Evolutionary conservation across 768 basidiomycete genomes (phyloP).

Genomic region (Lactifluus piperatus): DNA sequence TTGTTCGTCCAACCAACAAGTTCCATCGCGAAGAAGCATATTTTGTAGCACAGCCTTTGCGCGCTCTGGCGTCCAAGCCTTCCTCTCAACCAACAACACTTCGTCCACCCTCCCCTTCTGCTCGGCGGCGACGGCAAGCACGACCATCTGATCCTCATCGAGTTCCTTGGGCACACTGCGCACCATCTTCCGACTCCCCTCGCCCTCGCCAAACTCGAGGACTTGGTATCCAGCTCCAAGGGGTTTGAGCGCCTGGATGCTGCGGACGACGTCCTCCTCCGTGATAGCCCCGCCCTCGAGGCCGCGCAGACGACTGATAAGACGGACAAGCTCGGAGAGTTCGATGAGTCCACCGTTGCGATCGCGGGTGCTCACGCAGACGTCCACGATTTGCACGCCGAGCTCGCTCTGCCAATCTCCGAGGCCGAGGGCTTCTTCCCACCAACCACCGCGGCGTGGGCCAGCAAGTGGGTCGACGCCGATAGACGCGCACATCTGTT

Average conservation of each 20-base stretch:
- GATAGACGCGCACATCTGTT: conserved; percentile 91
- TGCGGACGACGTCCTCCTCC: conserved; percentile 75
- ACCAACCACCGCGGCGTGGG: conserved; percentile 79
- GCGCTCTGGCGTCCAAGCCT: conserved; percentile 74
- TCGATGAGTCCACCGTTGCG: conserved; percentile 90
- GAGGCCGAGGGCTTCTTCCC: conserved; percentile 80
- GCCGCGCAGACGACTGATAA: conserved; percentile 70
- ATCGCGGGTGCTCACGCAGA: conserved; percentile 81
- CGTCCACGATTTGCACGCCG: conserved; percentile 90
- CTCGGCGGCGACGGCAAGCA: conserved; percentile 65
- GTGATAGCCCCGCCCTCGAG: conserved; percentile 63
- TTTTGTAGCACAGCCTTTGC: conserved; percentile 76
- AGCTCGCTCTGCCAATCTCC: conserved; percentile 96
- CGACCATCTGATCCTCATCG: conserved; percentile 79
- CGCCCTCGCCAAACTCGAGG: conserved; percentile 57
- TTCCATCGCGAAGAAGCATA: conserved; percentile 82
- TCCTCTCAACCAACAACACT: conserved; percentile 45
- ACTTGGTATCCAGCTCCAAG: conserved; percentile 90
- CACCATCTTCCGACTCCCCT: conserved; percentile 59
- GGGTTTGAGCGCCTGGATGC: conserved; percentile 81
- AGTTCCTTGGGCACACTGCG: conserved; percentile 85
- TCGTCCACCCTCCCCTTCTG: conserved; percentile 65
- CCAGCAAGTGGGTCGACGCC: conserved; percentile 93
- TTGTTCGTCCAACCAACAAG: conserved; percentile 94
- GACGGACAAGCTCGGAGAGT: conserved; percentile 72